Evolutionary conservation across 2,329 filamentous ascomycete genomes (phyloP).

Genomic region (Pestalotiopsis sp.): DNA sequence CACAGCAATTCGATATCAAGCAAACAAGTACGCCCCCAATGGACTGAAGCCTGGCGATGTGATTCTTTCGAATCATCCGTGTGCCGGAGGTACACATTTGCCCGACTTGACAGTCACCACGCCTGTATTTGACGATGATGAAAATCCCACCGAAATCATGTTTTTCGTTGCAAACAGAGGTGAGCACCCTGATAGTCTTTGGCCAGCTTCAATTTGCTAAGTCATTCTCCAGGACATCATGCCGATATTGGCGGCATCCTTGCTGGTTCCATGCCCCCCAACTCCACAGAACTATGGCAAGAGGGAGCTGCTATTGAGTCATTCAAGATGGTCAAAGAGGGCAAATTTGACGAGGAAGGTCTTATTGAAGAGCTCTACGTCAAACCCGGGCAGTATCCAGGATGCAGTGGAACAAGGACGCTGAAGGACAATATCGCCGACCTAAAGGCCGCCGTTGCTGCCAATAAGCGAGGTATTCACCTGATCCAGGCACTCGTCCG

Average conservation of each 20-base stretch:
- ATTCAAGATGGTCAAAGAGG: constrained; percentile 38
- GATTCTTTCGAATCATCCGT: constrained; percentile 66
- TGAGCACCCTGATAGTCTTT: not conserved
- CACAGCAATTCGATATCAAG: constrained; percentile 64
- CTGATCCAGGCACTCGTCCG: constrained; percentile 32
- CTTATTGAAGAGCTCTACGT: constrained; percentile 29
- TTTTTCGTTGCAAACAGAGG: constrained; percentile 21
- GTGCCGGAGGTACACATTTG: constrained; percentile 22
- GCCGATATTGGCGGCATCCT: constrained; percentile 47
- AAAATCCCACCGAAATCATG: constrained; percentile 12
- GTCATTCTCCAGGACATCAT: constrained; percentile 11
- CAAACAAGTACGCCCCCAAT: constrained; percentile 28
- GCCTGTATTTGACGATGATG: constrained; percentile 21
- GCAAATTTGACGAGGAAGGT: constrained; percentile 35
- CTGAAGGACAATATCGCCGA: constrained; percentile 46
- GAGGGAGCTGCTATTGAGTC: constrained; percentile 42
- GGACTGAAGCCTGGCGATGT: constrained; percentile 76
- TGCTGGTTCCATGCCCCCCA: constrained; percentile 43
- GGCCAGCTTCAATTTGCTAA: not conserved
- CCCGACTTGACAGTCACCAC: constrained; percentile 23
- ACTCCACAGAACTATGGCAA: constrained; percentile 42
- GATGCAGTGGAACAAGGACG: constrained; percentile 36
- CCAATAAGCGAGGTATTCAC: constrained; percentile 40
- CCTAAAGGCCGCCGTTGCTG: constrained; percentile 44
- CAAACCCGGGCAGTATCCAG: constrained; percentile 35